These are phyloP conservation scores for Wickerhamomyces canadensis DNA, from an alignment of 805 yeast genomes.

Conservation along the genomic window DNA sequence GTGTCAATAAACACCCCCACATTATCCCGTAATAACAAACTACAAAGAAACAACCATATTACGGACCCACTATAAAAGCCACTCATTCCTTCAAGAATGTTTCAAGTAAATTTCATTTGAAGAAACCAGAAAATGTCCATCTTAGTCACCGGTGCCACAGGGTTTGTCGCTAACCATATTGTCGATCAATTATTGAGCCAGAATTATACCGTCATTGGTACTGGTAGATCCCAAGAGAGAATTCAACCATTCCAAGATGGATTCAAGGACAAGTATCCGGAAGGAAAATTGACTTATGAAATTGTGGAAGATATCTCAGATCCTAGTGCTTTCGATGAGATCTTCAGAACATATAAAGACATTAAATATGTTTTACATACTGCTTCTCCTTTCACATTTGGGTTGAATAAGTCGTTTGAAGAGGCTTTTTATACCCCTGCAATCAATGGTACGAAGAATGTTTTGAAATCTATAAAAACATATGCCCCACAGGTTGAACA, in stretches of 20 bases:
- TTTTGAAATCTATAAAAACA: slow-evolving; percentile 38
- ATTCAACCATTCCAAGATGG: slow-evolving; percentile 23
- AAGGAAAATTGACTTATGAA: slow-evolving; percentile 31
- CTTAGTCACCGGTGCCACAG: slow-evolving; percentile 41
- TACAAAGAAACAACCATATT: too few relatives aligned
- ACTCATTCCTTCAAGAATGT: too few relatives aligned
- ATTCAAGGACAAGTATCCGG: slow-evolving; percentile 21
- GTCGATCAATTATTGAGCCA: slow-evolving; percentile 30
- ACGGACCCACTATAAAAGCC: too few relatives aligned
- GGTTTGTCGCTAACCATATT: slow-evolving; percentile 40
- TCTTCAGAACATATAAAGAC: slow-evolving; percentile 40
- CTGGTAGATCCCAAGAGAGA: slow-evolving; percentile 34
- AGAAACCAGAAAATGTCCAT: slow-evolving; percentile 13
- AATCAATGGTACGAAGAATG: slow-evolving; percentile 42
- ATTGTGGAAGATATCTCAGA: slow-evolving; percentile 39
- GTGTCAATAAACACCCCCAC: too few relatives aligned
- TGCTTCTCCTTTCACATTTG: slow-evolving; percentile 51
- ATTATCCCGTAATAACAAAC: too few relatives aligned
- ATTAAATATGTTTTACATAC: slow-evolving; percentile 48
- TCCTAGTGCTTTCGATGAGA: slow-evolving; percentile 36
- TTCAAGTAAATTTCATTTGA: too few relatives aligned
- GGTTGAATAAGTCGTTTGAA: slow-evolving; percentile 32
- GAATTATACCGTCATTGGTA: slow-evolving; percentile 35
- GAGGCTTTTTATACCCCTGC: slow-evolving; percentile 49
- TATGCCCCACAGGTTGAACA: slow-evolving; percentile 35